Evolutionary conservation across 225 moss, liverwort and hornwort species (phyloP).

Genomic region (Neckera pumila): DNA sequence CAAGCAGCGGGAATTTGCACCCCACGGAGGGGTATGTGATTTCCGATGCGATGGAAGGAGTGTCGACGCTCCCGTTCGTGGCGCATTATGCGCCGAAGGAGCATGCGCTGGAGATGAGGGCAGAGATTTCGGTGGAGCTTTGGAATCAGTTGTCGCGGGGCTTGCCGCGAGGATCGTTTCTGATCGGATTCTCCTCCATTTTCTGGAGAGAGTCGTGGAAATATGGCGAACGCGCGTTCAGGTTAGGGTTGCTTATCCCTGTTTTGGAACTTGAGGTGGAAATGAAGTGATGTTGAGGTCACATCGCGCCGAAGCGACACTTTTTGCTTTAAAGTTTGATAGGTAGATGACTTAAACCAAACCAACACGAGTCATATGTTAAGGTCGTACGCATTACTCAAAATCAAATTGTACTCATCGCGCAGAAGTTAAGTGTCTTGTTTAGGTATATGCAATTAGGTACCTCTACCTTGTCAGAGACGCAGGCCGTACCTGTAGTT

Average conservation of each 20-base stretch:
- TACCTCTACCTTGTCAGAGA: background rate
- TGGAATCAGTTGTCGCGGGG: conserved; percentile 47
- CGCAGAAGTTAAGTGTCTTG: background rate
- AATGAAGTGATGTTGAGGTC: background rate
- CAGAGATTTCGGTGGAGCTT: conserved; percentile 36
- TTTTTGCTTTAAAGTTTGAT: background rate
- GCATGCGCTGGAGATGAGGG: conserved; percentile 67
- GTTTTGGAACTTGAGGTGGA: background rate
- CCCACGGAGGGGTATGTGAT: conserved; percentile 80
- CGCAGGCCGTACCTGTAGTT: background rate
- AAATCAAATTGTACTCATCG: background rate
- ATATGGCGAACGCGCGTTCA: conserved; percentile 83
- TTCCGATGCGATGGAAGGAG: conserved; percentile 44
- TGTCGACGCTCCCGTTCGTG: conserved; percentile 46
- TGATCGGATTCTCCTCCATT: conserved; percentile 60
- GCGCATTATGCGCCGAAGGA: conserved; percentile 78
- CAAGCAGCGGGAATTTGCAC: conserved; percentile 83
- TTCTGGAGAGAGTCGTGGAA: conserved; percentile 93
- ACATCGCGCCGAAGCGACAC: background rate
- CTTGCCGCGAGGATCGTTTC: conserved; percentile 45
- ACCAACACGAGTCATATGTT: background rate
- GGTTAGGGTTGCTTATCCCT: conserved; percentile 1
- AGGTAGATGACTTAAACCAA: background rate
- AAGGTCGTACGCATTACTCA: background rate
- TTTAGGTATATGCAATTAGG: background rate